These are phyloP conservation scores for Vaccinium vitisidaea DNA, from an alignment of 148 eudicot genomes.

Conservation along the genomic window DNA sequence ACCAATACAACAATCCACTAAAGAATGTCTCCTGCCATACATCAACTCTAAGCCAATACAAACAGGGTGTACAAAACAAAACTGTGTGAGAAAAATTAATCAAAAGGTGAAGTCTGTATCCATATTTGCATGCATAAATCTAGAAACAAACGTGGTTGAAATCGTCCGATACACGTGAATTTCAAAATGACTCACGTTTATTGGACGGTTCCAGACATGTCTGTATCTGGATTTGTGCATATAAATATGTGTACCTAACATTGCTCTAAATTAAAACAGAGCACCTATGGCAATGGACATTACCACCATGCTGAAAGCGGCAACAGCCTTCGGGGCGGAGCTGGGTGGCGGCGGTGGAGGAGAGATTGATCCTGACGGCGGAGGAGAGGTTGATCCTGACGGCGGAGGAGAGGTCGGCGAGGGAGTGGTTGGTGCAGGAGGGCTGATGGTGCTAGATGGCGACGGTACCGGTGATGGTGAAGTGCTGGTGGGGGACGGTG, in stretches of 20 bases:
- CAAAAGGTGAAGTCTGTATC: background rate
- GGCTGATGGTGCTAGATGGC: background rate
- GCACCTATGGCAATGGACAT: background rate
- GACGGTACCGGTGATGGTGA: background rate
- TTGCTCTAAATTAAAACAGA: background rate
- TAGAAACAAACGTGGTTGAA: background rate
- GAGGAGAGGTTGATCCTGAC: background rate
- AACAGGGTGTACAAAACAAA: background rate
- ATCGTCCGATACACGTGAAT: background rate
- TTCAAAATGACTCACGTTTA: background rate
- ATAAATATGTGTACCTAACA: background rate
- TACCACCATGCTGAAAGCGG: background rate
- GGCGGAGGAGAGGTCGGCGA: background rate
- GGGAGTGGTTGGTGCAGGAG: background rate
- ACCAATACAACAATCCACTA: background rate
- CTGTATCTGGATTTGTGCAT: background rate
- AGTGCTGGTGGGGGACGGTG: constrained; percentile 1
- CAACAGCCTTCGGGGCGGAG: constrained; percentile 5
- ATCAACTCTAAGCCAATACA: background rate
- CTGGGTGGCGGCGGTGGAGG: background rate
- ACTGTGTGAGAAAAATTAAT: background rate
- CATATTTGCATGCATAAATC: background rate
- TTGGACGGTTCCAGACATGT: background rate
- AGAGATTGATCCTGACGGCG: background rate
- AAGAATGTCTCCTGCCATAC: constrained; percentile 9